A percentile compares a stretch with the other conserved stretches of the same genome.
Conservation (phyloP, 192 early-diverging fungal genomes). For the Oehlia diaphana region DNA sequence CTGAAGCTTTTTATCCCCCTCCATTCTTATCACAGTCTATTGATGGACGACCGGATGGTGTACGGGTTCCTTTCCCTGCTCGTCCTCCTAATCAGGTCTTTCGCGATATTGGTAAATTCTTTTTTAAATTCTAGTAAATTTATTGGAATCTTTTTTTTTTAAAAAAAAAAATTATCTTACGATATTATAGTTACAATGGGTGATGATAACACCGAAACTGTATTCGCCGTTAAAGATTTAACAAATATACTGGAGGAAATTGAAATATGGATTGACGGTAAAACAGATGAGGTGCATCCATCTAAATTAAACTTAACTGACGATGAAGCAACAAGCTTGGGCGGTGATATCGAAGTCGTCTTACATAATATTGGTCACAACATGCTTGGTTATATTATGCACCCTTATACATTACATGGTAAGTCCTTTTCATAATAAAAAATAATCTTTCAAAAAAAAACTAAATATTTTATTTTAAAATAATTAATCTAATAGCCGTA, state of each 20-base stretch:
- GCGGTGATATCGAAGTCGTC: background rate
- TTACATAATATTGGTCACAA: constrained; percentile 5
- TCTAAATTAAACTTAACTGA: background rate
- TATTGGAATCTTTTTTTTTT: background rate
- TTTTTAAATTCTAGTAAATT: background rate
- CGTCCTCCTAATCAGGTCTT: background rate
- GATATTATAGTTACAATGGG: background rate
- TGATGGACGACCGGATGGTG: background rate
- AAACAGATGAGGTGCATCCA: background rate
- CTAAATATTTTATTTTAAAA: too few relatives aligned
- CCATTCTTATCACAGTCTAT: background rate
- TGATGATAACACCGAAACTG: background rate
- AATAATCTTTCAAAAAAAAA: too few relatives aligned
- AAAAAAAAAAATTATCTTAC: background rate
- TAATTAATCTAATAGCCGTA: background rate
- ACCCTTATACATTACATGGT: constrained; percentile 6
- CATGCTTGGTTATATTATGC: constrained; percentile 5
- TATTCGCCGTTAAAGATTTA: background rate
- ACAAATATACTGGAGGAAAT: background rate
- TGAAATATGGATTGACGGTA: background rate
- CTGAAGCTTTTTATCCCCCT: background rate
- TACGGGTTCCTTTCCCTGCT: background rate
- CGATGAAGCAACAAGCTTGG: background rate
- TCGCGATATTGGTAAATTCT: background rate
- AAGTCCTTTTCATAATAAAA: background rate